Conservation (phyloP, 2,329 filamentous ascomycete species). For the Plectosphaerella cucumerina region DNA sequence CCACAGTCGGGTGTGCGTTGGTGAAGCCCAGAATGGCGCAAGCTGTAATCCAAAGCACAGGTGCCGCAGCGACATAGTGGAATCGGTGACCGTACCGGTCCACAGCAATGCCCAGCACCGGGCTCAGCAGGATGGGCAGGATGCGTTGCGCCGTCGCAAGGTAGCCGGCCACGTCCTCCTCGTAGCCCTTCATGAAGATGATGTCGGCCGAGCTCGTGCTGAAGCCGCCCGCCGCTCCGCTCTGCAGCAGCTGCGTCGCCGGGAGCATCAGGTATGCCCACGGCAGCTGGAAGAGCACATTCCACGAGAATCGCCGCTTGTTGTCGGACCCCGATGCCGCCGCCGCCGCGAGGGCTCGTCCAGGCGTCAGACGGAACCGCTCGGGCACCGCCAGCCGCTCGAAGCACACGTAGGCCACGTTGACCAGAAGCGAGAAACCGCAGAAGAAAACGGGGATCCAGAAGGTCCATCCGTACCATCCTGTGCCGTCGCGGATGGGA, state of each 20-base stretch:
- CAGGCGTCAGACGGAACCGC: conserved; percentile 9
- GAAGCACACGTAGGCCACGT: conserved; percentile 16
- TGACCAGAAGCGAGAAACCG: conserved; percentile 12
- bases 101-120: conserved; percentile 12
- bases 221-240: conserved; percentile 15
- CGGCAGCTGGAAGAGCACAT: conserved; percentile 10
- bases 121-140: conserved; percentile 14
- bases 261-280: conserved; percentile 19
- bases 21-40: conserved; percentile 17
- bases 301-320: conserved; percentile 14
- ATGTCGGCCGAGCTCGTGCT: conserved; percentile 15
- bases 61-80: conserved; percentile 16
- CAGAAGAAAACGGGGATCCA: conserved; percentile 18
- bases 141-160: conserved; percentile 16
- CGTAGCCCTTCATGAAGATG: conserved; percentile 18
- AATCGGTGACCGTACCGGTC: conserved; percentile 19
- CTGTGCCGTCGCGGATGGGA: conserved; percentile 15
- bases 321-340: conserved; percentile 3
- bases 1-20: conserved; percentile 13
- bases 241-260: conserved; percentile 16
- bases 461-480: conserved; percentile 19
- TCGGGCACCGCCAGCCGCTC: conserved; percentile 11
- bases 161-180: conserved; percentile 15
- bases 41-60: conserved; percentile 15
- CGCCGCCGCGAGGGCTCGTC: conserved; percentile 9